Conservation (phyloP, 495 filamentous ascomycete species). For the Jackrogersella minutella region DNA sequence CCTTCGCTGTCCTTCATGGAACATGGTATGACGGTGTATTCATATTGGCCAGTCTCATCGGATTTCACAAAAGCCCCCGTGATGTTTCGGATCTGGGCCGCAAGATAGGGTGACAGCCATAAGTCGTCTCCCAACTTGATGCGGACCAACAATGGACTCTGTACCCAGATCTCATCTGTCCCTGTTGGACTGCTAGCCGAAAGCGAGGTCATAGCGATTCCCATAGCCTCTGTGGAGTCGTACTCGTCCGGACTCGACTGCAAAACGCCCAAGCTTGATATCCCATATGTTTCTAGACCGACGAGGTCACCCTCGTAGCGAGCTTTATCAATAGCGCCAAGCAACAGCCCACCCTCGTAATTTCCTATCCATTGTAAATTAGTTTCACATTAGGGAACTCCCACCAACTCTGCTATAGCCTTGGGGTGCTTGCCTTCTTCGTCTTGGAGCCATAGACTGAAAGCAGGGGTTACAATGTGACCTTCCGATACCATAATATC, state of each 20-base stretch:
- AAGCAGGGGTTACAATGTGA: background rate
- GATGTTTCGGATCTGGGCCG: constrained; percentile 2
- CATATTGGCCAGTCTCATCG: background rate
- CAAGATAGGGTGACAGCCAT: constrained; percentile 1
- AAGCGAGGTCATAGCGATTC: constrained; percentile 4
- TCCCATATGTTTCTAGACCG: background rate
- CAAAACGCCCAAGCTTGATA: background rate
- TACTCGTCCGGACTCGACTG: background rate
- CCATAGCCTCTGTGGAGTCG: background rate
- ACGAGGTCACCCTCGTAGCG: constrained; percentile 2
- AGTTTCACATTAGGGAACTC: background rate
- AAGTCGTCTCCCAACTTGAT: constrained; percentile 1
- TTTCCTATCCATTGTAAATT: background rate
- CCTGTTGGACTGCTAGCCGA: constrained; percentile 1
- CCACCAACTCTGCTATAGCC: no score
- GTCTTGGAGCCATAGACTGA: background rate
- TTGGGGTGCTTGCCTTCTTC: background rate
- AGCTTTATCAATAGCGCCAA: background rate
- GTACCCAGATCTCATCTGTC: background rate
- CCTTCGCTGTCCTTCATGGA: background rate
- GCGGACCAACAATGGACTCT: background rate
- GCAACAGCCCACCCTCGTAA: background rate
- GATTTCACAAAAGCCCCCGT: background rate
- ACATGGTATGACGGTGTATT: background rate
- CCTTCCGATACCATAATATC: background rate